Conservation (phyloP, 2,329 filamentous ascomycete genomes). For the Hypoxylon sp. region DNA sequence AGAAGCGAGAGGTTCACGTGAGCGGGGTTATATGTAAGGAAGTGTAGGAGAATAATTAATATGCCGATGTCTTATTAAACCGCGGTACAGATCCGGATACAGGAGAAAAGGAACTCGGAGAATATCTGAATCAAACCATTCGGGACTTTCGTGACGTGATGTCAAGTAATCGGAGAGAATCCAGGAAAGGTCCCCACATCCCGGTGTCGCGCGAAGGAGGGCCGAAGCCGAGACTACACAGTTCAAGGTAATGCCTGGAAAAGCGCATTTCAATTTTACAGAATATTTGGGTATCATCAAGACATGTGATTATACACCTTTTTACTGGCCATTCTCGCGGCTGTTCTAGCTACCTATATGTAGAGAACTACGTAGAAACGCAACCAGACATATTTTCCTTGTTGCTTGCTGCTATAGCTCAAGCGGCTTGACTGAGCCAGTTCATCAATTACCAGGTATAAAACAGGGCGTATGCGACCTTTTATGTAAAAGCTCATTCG, state of each 20-base stretch:
- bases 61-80: conserved; percentile 4
- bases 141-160: conserved; percentile 38
- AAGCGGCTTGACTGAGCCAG: neutral
- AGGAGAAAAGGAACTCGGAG: conserved; percentile 7
- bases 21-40: neutral
- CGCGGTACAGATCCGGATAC: neutral
- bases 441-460: conserved; percentile 2
- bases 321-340: conserved; percentile 34
- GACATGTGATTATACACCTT: conserved; percentile 15
- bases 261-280: neutral
- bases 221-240: conserved; percentile 20
- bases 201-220: conserved; percentile 18
- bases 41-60: conserved; percentile 1
- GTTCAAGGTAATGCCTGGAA: neutral
- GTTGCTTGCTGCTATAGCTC: neutral
- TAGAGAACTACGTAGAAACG: conserved; percentile 22
- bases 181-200: conserved; percentile 28
- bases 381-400: neutral
- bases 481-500: conserved; percentile 5
- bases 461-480: neutral
- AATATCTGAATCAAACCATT: conserved; percentile 33
- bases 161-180: conserved; percentile 24
- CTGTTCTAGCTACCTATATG: conserved; percentile 25
- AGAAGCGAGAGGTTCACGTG: neutral
- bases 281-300: neutral